Evolutionary conservation across 2,329 filamentous ascomycete species (phyloP).

Genomic region (Metarhizium humberi): DNA sequence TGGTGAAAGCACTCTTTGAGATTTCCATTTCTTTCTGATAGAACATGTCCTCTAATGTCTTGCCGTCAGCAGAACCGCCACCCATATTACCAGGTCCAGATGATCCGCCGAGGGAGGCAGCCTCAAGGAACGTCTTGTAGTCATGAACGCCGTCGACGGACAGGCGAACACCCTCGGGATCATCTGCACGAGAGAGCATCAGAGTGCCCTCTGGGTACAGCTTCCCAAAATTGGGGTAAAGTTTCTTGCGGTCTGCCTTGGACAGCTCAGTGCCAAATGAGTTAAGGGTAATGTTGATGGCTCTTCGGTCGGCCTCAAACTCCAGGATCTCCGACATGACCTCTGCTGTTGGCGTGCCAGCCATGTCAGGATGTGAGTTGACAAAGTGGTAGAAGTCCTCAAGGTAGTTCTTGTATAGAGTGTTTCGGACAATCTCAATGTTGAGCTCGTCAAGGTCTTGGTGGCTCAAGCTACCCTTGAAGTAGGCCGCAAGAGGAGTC

Average conservation of each 20-base stretch:
- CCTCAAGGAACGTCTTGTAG: constrained; percentile 94
- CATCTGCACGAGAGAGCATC: constrained; percentile 91
- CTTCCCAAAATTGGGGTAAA: constrained; percentile 86
- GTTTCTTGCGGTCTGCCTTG: constrained; percentile 89
- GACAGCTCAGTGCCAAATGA: constrained; percentile 94
- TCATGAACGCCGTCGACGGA: constrained; percentile 89
- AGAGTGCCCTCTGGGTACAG: constrained; percentile 89
- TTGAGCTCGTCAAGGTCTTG: constrained; percentile 97
- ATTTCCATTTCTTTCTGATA: constrained; percentile 99
- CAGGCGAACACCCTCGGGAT: constrained; percentile 85
- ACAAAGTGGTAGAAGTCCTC: constrained; percentile 96
- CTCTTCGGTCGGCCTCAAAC: constrained; percentile 91
- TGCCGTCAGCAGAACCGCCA: constrained; percentile 69
- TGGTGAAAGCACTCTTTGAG: constrained; percentile 87
- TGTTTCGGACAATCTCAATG: constrained; percentile 98
- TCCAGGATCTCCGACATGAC: constrained; percentile 94
- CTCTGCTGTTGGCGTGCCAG: constrained; percentile 80
- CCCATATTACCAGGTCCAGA: constrained; percentile 76
- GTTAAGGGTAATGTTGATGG: constrained; percentile 99
- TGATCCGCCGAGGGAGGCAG: constrained; percentile 66
- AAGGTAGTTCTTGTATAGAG: constrained; percentile 97
- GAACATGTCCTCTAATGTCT: constrained; percentile 93
- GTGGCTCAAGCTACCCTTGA: constrained; percentile 92
- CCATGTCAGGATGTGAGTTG: constrained; percentile 78
- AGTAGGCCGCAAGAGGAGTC: constrained; percentile 90